Conservation (phyloP, 2,329 filamentous ascomycete species). For the Aspergillus quadricinctus region DNA sequence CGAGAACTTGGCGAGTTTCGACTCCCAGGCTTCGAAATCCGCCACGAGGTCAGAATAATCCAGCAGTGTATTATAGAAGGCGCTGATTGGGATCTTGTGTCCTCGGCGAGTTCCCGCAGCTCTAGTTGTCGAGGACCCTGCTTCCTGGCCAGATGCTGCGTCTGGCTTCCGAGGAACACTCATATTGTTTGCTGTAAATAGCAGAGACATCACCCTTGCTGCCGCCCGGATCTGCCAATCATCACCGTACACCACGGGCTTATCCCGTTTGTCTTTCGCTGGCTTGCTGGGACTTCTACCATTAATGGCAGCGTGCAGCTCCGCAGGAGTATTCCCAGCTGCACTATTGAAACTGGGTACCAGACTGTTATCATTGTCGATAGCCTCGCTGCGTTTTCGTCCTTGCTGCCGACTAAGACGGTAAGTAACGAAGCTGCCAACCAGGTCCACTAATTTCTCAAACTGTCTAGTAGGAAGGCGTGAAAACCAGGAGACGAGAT, state of each 20-base stretch:
- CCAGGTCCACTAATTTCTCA: conserved; percentile 68
- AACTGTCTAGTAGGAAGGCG: conserved; percentile 65
- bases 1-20: conserved; percentile 66
- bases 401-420: conserved; percentile 68
- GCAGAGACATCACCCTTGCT: conserved; percentile 70
- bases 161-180: conserved; percentile 38
- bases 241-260: conserved; percentile 62
- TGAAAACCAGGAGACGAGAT: conserved; percentile 74
- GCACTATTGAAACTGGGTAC: conserved; percentile 68
- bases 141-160: conserved; percentile 22
- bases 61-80: conserved; percentile 83
- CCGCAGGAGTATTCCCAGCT: conserved; percentile 61
- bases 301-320: conserved; percentile 72
- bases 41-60: conserved; percentile 81
- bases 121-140: conserved; percentile 32
- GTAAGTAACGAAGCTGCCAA: conserved; percentile 76
- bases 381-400: conserved; percentile 56
- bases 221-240: conserved; percentile 88
- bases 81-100: conserved; percentile 71
- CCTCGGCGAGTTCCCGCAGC: conserved; percentile 50
- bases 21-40: conserved; percentile 87
- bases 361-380: conserved; percentile 57
- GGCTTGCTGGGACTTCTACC: conserved; percentile 47
- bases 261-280: conserved; percentile 49
- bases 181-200: conserved; percentile 76